Base-by-base conservation (phyloP, 1,139 yeast genomes). In the Suhomyces kunorum region DNA sequence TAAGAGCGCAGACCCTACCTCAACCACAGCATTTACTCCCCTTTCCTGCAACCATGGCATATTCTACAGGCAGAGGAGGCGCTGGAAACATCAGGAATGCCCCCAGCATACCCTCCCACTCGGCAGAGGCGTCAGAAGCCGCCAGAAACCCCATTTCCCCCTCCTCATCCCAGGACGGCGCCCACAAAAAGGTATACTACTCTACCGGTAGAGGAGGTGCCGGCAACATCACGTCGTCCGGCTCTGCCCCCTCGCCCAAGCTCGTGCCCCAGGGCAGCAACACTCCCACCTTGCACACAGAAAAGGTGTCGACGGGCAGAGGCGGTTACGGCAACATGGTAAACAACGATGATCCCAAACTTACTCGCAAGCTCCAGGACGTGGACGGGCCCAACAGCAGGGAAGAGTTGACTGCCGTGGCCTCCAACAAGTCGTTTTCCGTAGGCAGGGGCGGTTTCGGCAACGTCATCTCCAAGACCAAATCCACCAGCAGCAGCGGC, bases 141-240 rank as follows among this genome's bases (percentile, higher is more conserved):
- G 18, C 34, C 26, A 36, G 36, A 27, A 36, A 28, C 18, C 45
- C 40, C 13, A 29, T 30, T 8, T 26, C 43, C 5, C 43, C 43
- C 19, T 27, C 46, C 7, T 14, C 30, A 5, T 32, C 43, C 12
- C 33, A 25, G 14, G 36, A 44, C 6, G 41, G 36, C 28, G 27
- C 36, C 12, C 59, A 63, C 28, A 74, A 74, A 36, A 64, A 63
- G 45, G 64, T 66, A 7, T 67, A 64, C 47, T 69, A 72, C 49
- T 78, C 85, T n/a, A 82, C 88, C 0, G 92, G 92, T 8, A 72
- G 94, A 48, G 94, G 94, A 8, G 92, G 94, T 4, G 86, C 87
- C 0, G 92, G 92, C 7, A 85, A 85, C 56, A 80, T 85, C 42
- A 70, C 75, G 48, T 50, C 68, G 1, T 65, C 80, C 8, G 56